Conservation (phyloP, 169 alveolate genomes). For the Plasmodium gonderi region DNA sequence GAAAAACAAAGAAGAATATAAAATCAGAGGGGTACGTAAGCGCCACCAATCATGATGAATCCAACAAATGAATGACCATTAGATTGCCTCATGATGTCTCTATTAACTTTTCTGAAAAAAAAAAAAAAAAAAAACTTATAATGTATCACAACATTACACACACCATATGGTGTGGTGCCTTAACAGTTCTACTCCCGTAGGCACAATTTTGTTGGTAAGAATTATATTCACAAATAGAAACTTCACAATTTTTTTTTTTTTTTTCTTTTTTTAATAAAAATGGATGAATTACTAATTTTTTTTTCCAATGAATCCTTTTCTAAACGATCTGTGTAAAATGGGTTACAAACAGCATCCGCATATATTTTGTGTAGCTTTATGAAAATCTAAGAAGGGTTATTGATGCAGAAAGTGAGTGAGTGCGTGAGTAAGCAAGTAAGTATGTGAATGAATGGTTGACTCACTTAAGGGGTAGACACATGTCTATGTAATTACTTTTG, state of each 20-base stretch:
- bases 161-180: not conserved
- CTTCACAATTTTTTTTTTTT: not conserved
- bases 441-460: not conserved
- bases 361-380: conserved; percentile 41
- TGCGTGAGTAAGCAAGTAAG: not conserved
- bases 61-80: not conserved
- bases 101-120: conserved; percentile 42
- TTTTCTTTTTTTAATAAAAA: not conserved
- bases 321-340: conserved; percentile 31
- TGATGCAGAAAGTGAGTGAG: not conserved
- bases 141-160: not conserved
- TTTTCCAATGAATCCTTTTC: conserved; percentile 24
- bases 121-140: not conserved
- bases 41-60: too few species aligned
- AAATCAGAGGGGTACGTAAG: too few species aligned
- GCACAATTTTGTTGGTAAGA: not conserved
- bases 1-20: too few species aligned
- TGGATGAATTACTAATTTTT: conserved; percentile 36
- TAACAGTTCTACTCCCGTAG: too few species aligned
- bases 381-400: conserved; percentile 1
- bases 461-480: too few species aligned
- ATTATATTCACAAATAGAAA: not conserved
- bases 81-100: conserved; percentile 27
- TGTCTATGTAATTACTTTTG: too few species aligned
- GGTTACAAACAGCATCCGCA: conserved; percentile 64